These are phyloP conservation scores for Tricholoma sp. DNA, from an alignment of 768 basidiomycete genomes.

Conservation along the genomic window DNA sequence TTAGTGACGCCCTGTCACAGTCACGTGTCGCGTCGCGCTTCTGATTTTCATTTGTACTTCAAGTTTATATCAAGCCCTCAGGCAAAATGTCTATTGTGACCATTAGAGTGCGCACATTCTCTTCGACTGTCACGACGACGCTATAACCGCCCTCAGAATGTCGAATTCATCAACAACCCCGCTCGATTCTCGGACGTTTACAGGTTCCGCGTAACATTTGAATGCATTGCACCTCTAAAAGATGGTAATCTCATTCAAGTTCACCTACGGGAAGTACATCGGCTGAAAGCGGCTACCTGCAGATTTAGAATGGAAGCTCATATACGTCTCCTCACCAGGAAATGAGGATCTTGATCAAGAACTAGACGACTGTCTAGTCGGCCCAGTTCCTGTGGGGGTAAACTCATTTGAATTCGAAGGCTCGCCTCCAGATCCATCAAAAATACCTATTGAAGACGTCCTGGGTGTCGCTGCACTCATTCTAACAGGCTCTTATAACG, in stretches of 20 bases:
- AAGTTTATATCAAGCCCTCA: background rate
- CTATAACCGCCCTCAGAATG: slow-evolving; percentile 48
- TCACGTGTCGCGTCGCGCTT: slow-evolving; percentile 19
- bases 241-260: slow-evolving; percentile 65
- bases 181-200: slow-evolving; percentile 89
- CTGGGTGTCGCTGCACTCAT: slow-evolving; percentile 97
- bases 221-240: slow-evolving; percentile 86
- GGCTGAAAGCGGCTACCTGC: background rate
- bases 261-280: background rate
- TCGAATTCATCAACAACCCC: slow-evolving; percentile 90
- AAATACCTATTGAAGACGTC: slow-evolving; percentile 86
- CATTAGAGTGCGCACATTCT: slow-evolving; percentile 46
- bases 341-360: slow-evolving; percentile 93
- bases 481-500: slow-evolving; percentile 91
- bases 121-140: background rate
- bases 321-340: slow-evolving; percentile 93
- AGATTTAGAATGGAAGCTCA: slow-evolving; percentile 98
- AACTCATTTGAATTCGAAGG: slow-evolving; percentile 98
- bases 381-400: slow-evolving; percentile 93
- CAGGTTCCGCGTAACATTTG: slow-evolving; percentile 92
- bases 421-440: slow-evolving; percentile 72
- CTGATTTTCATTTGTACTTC: background rate
- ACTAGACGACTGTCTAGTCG: slow-evolving; percentile 95
- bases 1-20: slow-evolving; percentile 7
- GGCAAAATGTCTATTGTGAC: slow-evolving; percentile 60